Percentiles rank a stretch among this genome's conserved stretches.
phyloP scores from a whole-genome alignment of 345 rosid species.

The Citrus australasica region DNA sequence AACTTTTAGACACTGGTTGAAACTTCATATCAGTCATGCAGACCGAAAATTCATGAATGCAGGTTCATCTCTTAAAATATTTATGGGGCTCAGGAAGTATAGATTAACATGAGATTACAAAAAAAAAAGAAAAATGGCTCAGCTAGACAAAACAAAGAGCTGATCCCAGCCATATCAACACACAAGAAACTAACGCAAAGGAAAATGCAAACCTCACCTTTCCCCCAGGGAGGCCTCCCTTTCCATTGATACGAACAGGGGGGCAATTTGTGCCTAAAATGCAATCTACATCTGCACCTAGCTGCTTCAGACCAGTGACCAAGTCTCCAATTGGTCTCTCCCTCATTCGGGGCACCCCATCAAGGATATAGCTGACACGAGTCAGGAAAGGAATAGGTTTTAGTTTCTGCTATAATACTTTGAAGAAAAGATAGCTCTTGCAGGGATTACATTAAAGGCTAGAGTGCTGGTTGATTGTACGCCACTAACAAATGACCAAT shows the following conservation, averaged over 20 bases:
- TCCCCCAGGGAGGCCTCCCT: slow-evolving; percentile 96
- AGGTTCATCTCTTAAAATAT: not conserved
- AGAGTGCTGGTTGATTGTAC: not conserved
- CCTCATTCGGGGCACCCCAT: slow-evolving; percentile 95
- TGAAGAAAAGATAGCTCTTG: not conserved
- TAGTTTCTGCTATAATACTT: not conserved
- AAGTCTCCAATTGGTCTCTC: slow-evolving; percentile 96
- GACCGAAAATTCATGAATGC: not conserved
- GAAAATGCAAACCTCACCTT: slow-evolving; percentile 46
- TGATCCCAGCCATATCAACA: not conserved
- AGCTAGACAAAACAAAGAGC: not conserved
- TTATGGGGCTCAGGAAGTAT: not conserved
- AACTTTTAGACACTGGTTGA: not conserved
- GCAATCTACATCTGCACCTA: slow-evolving; percentile 84
- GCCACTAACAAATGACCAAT: not conserved
- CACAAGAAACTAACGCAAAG: not conserved
- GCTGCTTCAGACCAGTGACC: slow-evolving; percentile 85
- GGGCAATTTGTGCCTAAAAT: slow-evolving; percentile 78
- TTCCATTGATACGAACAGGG: slow-evolving; percentile 73
- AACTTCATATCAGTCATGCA: not conserved
- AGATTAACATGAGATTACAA: not conserved
- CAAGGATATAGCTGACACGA: slow-evolving; percentile 70
- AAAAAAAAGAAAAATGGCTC: not conserved
- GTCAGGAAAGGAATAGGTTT: not conserved
- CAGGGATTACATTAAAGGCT: not conserved